Evolutionary conservation across 78 protist species (phyloP).

Genomic region (Dictyostelium intermedium): DNA sequence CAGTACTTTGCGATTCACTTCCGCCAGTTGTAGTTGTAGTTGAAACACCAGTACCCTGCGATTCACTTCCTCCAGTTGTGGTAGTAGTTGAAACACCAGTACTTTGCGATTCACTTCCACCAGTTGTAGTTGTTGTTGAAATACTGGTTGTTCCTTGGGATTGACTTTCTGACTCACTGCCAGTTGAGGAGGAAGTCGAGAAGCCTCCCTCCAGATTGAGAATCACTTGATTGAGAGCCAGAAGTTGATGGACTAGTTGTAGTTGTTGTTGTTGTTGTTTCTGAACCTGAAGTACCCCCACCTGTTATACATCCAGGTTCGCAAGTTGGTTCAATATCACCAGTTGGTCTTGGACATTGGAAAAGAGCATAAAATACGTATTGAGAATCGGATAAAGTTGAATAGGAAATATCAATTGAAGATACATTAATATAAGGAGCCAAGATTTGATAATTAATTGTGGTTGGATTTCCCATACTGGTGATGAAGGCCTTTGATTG

Average conservation of each 20-base stretch:
- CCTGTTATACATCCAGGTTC: not conserved
- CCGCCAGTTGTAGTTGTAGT: not conserved
- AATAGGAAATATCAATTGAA: not conserved
- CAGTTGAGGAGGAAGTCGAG: not conserved
- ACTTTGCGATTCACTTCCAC: not conserved
- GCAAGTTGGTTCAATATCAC: not conserved
- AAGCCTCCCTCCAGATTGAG: too few relatives aligned
- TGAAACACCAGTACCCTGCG: not conserved
- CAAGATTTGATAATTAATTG: not conserved
- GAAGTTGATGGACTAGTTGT: not conserved
- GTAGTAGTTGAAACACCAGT: not conserved
- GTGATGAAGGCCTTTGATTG: not conserved
- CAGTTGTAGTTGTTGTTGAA: too few relatives aligned
- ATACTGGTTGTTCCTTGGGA: not conserved
- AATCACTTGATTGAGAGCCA: not conserved
- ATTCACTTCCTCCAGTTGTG: too few relatives aligned
- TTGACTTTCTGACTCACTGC: not conserved
- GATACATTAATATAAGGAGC: not conserved
- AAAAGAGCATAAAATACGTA: slow-evolving; percentile 23
- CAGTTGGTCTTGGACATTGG: not conserved
- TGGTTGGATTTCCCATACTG: not conserved
- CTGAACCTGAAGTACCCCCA: not conserved
- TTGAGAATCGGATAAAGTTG: slow-evolving; percentile 6
- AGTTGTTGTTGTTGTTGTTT: not conserved
- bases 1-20: not conserved